phyloP scores from a whole-genome alignment of 345 rosid genomes.

The Raphanus raphanistrum region DNA sequence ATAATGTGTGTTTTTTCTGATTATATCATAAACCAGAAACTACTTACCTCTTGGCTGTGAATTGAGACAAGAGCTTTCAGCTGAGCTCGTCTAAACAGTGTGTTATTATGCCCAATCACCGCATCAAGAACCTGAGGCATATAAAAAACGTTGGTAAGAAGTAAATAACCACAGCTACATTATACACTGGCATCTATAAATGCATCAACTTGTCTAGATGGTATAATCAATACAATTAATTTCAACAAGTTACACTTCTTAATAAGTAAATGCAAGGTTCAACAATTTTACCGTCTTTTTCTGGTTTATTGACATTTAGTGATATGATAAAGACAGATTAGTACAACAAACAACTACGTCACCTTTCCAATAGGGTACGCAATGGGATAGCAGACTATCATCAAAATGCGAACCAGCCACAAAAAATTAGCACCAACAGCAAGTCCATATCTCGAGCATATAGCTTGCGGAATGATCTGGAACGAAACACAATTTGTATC shows the following conservation, averaged over 20 bases:
- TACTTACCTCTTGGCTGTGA: slow-evolving; percentile 71
- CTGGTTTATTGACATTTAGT: neutral
- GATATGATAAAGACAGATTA: neutral
- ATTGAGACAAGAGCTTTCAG: slow-evolving; percentile 83
- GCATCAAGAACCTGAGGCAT: slow-evolving; percentile 63
- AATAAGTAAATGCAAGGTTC: neutral
- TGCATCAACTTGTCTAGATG: slow-evolving; percentile 14
- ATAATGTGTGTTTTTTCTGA: neutral
- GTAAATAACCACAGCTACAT: slow-evolving; percentile 13
- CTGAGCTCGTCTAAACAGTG: slow-evolving; percentile 78
- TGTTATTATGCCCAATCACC: slow-evolving; percentile 66
- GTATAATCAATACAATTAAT: slow-evolving; percentile 15
- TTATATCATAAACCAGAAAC: neutral
- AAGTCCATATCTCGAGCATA: slow-evolving; percentile 78
- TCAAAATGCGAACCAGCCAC: slow-evolving; percentile 70
- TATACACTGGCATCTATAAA: slow-evolving; percentile 2
- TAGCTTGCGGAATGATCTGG: slow-evolving; percentile 81
- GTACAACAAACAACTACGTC: neutral
- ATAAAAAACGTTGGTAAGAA: slow-evolving; percentile 8
- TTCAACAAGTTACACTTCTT: neutral
- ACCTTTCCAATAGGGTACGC: slow-evolving; percentile 86
- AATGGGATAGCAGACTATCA: slow-evolving; percentile 72
- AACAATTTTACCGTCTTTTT: neutral
- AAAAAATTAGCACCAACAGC: slow-evolving; percentile 72
- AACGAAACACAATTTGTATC: neutral